phyloP scores from a whole-genome alignment of 2,329 filamentous ascomycete genomes.

The Alternaria sp. region DNA sequence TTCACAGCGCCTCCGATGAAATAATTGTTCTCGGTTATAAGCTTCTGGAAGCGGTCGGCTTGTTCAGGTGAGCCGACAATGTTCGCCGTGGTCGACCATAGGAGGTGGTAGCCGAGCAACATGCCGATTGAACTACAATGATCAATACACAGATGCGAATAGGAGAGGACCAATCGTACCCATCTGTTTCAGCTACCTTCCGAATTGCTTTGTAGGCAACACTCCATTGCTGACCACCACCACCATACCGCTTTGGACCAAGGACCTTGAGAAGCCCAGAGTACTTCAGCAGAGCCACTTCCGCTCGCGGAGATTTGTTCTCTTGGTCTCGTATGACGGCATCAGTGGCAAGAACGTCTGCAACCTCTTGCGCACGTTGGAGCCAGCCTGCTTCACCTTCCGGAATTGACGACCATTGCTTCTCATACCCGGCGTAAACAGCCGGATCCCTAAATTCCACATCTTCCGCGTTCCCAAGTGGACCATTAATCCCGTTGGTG shows the following conservation, averaged over 20 bases:
- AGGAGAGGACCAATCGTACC: constrained; percentile 47
- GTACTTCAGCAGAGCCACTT: constrained; percentile 62
- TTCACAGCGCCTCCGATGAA: constrained; percentile 73
- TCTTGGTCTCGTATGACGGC: constrained; percentile 60
- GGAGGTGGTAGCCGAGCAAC: constrained; percentile 71
- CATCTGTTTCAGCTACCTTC: constrained; percentile 71
- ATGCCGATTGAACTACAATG: constrained; percentile 64
- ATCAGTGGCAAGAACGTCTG: constrained; percentile 60
- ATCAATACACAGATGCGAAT: background rate
- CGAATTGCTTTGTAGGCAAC: constrained; percentile 67
- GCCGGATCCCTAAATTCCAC: constrained; percentile 45
- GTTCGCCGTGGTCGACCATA: constrained; percentile 70
- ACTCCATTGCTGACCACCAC: constrained; percentile 63
- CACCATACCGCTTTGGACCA: constrained; percentile 61
- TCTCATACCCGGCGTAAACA: constrained; percentile 53
- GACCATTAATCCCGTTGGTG: constrained; percentile 17
- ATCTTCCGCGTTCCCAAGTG: constrained; percentile 22
- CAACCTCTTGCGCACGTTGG: constrained; percentile 59
- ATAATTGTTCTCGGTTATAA: constrained; percentile 70
- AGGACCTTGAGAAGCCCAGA: constrained; percentile 62
- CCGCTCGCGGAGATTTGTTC: constrained; percentile 62
- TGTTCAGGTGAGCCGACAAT: constrained; percentile 69
- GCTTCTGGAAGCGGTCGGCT: constrained; percentile 64
- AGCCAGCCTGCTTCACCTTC: constrained; percentile 57
- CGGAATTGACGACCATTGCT: constrained; percentile 52